Evolutionary conservation across 306 rosid genomes (phyloP), one percentile per base, ranked within the genome.

Genomic region (Parietaria judaica): DNA sequence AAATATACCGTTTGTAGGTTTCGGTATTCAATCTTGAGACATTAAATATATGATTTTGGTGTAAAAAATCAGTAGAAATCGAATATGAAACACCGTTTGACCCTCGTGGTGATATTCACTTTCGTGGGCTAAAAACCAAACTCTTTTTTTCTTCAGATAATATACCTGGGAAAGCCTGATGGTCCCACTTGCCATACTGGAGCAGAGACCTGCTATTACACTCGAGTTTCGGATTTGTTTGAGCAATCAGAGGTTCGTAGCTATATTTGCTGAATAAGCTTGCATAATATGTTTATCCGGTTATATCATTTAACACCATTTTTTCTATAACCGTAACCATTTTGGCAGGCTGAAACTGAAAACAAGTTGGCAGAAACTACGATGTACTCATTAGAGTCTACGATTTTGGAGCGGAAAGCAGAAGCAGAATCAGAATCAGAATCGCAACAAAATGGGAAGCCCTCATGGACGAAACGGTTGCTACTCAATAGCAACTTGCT

Each of bases 161-260:
- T 92, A 66, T 92, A 92, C 84, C 90, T 84, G 8, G 96, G 98
- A 47, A 92, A 79, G 75, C 98, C 96, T 58, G 88, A 84, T 79
- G 98, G 96, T 11, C 98, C 98, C 53, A 88, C 94, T 71, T 88
- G 98, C 70, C 96, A 92, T 78, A 92, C 94, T 0, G 98, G 96
- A 38, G 63, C 90, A 0, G 95, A 86, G 74, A 92, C 98, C 37
- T 92, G 95, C 77, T 82, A n/a, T n/a, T n/a, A n/a, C n/a, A n/a
- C n/a, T n/a, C n/a, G n/a, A n/a, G n/a, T 82, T 9, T 56, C 71
- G 61, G 92, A 82, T 72, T 75, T 74, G n/a, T 66, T 75, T 65
- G 79, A 80, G 17, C 75, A 63, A 31, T 63, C 68, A 61, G 83
- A 88, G 96, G 95, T 92, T 62, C 50, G 62, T 23, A 37, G 70